Evolutionary conservation across 2,329 filamentous ascomycete species (phyloP).

Genomic region (Claviceps sp.): DNA sequence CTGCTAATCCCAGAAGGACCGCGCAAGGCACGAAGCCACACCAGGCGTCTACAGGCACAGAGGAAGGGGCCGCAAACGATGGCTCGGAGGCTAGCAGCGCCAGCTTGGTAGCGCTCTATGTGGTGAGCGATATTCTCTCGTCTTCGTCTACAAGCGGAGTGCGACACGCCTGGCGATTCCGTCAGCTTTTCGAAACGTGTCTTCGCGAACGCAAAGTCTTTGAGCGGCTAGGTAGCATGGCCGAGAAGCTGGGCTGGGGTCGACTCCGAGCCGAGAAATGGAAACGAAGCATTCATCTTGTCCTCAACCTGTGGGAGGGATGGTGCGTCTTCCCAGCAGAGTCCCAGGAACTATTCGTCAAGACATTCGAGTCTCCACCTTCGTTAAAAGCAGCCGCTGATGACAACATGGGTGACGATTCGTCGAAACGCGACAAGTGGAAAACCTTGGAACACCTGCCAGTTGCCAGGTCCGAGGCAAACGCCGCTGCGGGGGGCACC

Average conservation of each 20-base stretch:
- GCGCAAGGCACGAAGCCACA: constrained; percentile 24
- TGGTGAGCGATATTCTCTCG: constrained; percentile 64
- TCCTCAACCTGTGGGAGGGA: constrained; percentile 59
- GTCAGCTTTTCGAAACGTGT: constrained; percentile 63
- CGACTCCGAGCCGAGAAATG: constrained; percentile 72
- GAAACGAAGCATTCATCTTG: constrained; percentile 58
- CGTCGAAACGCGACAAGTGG: constrained; percentile 30
- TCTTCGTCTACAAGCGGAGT: constrained; percentile 64
- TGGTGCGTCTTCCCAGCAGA: constrained; percentile 63
- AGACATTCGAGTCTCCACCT: constrained; percentile 59
- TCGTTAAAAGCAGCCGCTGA: constrained; percentile 15
- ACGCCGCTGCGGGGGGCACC: constrained; percentile 3
- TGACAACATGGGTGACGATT: constrained; percentile 12
- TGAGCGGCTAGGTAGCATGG: constrained; percentile 59
- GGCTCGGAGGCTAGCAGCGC: constrained; percentile 53
- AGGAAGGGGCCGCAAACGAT: constrained; percentile 27
- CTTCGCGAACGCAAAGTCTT: constrained; percentile 59
- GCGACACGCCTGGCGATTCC: constrained; percentile 75
- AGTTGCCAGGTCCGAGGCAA: constrained; percentile 5
- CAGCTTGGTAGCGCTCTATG: constrained; percentile 69
- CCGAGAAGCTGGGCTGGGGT: constrained; percentile 64
- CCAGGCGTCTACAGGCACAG: constrained; percentile 13
- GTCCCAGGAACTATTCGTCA: constrained; percentile 57
- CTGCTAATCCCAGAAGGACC: constrained; percentile 50
- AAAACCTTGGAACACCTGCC: constrained; percentile 32